Conservation (phyloP, 345 rosid genomes). For the Raphanus raphanistrum region DNA sequence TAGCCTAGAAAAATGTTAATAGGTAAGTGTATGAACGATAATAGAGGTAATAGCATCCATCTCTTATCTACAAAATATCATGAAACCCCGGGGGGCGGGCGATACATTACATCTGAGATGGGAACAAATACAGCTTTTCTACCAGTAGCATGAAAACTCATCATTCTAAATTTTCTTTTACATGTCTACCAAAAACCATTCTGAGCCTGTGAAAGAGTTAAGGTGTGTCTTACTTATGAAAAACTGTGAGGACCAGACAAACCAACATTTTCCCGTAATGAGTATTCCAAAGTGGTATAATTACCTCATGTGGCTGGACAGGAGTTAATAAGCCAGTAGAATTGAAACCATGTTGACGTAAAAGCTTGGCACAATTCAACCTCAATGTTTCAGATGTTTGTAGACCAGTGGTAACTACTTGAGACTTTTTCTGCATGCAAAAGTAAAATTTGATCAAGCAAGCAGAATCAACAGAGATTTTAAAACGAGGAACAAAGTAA, state of each 20-base stretch:
- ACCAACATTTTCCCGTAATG: conserved; percentile 21
- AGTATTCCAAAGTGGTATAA: conserved; percentile 24
- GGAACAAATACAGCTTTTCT: background rate
- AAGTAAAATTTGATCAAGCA: conserved; percentile 33
- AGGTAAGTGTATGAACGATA: conserved; percentile 6
- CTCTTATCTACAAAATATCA: conserved; percentile 16
- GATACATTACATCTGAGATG: conserved; percentile 5
- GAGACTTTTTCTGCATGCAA: conserved; percentile 57
- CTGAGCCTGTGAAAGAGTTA: conserved; percentile 18
- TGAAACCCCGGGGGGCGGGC: background rate
- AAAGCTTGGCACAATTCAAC: conserved; percentile 37
- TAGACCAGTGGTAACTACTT: conserved; percentile 48
- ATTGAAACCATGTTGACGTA: conserved; percentile 32
- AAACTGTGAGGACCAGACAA: conserved; percentile 18
- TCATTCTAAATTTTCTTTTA: background rate
- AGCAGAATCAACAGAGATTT: background rate
- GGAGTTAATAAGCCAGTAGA: conserved; percentile 33
- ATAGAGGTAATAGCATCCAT: conserved; percentile 5
- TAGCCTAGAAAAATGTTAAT: conserved; percentile 46
- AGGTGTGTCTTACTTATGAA: background rate
- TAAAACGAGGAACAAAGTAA: conserved; percentile 16
- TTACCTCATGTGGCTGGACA: conserved; percentile 51
- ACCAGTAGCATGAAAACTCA: conserved; percentile 11
- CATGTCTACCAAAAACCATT: conserved; percentile 1
- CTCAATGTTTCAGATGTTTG: conserved; percentile 55